A percentile compares a stretch with the other conserved stretches of the same genome.
phyloP scores from a whole-genome alignment of 1,284 basidiomycete species.

The Heterobasidion annosum region DNA sequence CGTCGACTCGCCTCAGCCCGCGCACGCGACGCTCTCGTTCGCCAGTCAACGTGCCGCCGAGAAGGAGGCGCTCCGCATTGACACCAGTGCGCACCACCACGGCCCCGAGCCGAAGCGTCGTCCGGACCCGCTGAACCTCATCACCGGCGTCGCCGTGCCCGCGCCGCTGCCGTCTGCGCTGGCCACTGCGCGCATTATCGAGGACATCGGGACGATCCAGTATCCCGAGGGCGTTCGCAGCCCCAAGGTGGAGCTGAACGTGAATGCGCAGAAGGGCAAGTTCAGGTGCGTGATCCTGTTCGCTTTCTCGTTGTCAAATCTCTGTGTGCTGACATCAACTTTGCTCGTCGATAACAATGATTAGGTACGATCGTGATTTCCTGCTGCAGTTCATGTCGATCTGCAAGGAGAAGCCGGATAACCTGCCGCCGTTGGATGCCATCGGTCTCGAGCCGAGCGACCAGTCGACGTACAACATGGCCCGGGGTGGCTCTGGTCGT shows the following conservation, averaged over 20 bases:
- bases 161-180: conserved; percentile 58
- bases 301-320: neutral
- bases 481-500: conserved; percentile 55
- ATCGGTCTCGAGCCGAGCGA: conserved; percentile 84
- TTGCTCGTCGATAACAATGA: neutral
- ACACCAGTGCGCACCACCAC: conserved; percentile 33
- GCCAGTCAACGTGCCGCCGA: conserved; percentile 18
- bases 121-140: conserved; percentile 71
- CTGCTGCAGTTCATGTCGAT: conserved; percentile 94
- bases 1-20: conserved; percentile 19
- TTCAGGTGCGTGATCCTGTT: conserved; percentile 54
- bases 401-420: conserved; percentile 92
- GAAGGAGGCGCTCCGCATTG: conserved; percentile 51
- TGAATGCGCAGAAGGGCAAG: conserved; percentile 78
- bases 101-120: conserved; percentile 30
- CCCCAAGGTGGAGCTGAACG: conserved; percentile 82
- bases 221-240: conserved; percentile 86
- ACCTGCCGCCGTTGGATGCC: conserved; percentile 82
- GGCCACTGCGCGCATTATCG: conserved; percentile 71
- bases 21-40: conserved; percentile 11
- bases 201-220: conserved; percentile 69
- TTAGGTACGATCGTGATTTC: conserved; percentile 95
- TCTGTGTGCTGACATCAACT: neutral
- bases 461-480: conserved; percentile 37
- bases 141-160: conserved; percentile 29